These are phyloP conservation scores for Rhodotorula diobovata DNA, from an alignment of 768 basidiomycete genomes.

Conservation along the genomic window DNA sequence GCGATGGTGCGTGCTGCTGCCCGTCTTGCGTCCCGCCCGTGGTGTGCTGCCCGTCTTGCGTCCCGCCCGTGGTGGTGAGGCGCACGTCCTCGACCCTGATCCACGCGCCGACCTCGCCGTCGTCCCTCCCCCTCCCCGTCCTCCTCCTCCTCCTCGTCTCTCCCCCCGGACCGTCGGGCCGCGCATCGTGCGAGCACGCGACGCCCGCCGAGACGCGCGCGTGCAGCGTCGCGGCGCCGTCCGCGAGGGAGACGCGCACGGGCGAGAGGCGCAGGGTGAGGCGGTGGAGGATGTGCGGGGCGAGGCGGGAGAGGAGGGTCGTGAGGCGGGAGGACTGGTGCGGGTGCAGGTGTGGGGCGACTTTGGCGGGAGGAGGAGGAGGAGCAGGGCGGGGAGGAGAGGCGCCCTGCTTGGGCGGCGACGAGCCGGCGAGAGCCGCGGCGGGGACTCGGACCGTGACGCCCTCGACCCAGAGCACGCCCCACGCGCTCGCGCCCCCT, in stretches of 20 bases:
- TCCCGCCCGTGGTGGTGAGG: too few relatives aligned
- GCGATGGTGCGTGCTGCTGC: background rate
- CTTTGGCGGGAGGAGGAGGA: background rate
- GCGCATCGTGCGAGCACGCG: background rate
- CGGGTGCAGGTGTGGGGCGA: background rate
- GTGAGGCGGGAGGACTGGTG: background rate
- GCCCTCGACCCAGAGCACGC: constrained; percentile 15
- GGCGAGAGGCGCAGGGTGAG: background rate
- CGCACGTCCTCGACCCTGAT: too few relatives aligned
- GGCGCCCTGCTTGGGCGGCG: background rate
- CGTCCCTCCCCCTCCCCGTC: background rate
- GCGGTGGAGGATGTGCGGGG: background rate
- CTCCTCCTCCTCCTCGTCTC: too few relatives aligned
- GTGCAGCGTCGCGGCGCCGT: background rate
- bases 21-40: too few relatives aligned
- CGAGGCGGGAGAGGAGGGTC: constrained; percentile 8
- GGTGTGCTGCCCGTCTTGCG: too few relatives aligned
- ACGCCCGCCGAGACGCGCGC: background rate
- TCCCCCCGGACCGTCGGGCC: too few relatives aligned
- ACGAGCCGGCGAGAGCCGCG: background rate
- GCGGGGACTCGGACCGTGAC: background rate
- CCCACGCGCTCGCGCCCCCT: constrained; percentile 22
- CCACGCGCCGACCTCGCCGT: background rate
- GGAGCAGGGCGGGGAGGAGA: background rate
- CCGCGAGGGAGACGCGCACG: background rate